phyloP scores from a whole-genome alignment of 139 green algal species.

The Edaphochlamys debaryana region DNA sequence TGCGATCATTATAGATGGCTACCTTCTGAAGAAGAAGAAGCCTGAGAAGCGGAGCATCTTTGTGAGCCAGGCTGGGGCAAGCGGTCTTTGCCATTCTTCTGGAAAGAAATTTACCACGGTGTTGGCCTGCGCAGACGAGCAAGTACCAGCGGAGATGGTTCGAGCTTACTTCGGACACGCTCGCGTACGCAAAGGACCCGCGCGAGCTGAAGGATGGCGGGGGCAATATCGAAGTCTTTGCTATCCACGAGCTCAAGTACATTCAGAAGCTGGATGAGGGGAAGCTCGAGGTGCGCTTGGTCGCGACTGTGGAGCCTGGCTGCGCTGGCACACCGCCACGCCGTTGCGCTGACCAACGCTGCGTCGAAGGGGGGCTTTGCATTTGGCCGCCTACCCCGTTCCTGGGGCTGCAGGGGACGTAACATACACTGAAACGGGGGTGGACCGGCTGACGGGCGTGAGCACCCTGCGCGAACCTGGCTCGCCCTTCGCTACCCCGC shows the following conservation, averaged over 20 bases:
- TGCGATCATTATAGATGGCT: conserved; percentile 32
- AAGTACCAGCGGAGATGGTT: conserved; percentile 41
- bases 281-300: conserved; percentile 36
- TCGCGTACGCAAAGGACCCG: conserved; percentile 37
- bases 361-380: too few relatives aligned
- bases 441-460: too few relatives aligned
- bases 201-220: conserved; percentile 36
- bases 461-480: too few relatives aligned
- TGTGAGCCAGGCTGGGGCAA: not conserved
- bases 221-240: conserved; percentile 35
- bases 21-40: conserved; percentile 42
- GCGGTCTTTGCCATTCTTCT: not conserved
- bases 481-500: too few relatives aligned
- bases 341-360: not conserved
- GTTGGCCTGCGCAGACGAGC: not conserved
- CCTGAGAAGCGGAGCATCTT: conserved; percentile 28
- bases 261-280: conserved; percentile 28
- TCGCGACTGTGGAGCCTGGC: too few relatives aligned
- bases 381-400: too few relatives aligned
- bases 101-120: too few relatives aligned
- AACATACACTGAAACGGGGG: too few relatives aligned
- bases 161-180: conserved; percentile 30
- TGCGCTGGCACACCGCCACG: not conserved
- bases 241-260: conserved; percentile 46
- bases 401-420: too few relatives aligned